Conservation (phyloP, 1,139 yeast genomes). For the Suhomyces chickasaworum region DNA sequence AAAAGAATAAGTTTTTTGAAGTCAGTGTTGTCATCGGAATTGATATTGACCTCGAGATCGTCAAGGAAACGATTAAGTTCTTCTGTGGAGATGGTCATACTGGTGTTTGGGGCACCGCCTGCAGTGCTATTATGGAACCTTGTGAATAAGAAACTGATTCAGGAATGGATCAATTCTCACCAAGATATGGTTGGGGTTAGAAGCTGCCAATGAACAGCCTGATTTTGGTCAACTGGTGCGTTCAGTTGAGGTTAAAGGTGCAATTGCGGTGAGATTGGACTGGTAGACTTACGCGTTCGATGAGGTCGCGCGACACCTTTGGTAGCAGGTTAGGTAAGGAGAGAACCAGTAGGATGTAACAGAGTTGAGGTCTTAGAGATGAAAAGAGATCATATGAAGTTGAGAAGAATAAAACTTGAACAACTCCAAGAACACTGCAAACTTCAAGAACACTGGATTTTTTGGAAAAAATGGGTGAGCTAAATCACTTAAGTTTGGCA, state of each 20-base stretch:
- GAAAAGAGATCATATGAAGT: no score
- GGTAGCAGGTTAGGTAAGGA: no score
- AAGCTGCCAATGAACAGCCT: background rate
- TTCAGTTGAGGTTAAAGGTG: background rate
- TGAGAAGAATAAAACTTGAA: no score
- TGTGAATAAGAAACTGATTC: background rate
- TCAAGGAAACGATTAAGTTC: constrained; percentile 28
- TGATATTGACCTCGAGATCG: constrained; percentile 39
- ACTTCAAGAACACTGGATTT: no score
- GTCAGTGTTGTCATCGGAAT: constrained; percentile 37
- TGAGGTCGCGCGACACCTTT: background rate
- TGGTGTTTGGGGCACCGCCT: background rate
- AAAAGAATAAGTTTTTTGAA: constrained; percentile 40
- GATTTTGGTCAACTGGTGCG: background rate
- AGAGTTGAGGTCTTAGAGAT: no score
- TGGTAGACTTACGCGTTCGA: background rate
- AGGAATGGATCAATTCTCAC: background rate
- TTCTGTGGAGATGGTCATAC: constrained; percentile 3
- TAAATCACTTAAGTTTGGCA: no score
- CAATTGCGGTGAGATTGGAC: background rate
- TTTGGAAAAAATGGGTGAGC: no score
- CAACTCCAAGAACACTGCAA: no score
- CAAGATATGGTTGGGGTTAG: background rate
- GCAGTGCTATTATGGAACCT: background rate
- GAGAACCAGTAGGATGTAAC: no score